phyloP scores from a whole-genome alignment of 2,329 filamentous ascomycete species.

The Cladosporium sp. region DNA sequence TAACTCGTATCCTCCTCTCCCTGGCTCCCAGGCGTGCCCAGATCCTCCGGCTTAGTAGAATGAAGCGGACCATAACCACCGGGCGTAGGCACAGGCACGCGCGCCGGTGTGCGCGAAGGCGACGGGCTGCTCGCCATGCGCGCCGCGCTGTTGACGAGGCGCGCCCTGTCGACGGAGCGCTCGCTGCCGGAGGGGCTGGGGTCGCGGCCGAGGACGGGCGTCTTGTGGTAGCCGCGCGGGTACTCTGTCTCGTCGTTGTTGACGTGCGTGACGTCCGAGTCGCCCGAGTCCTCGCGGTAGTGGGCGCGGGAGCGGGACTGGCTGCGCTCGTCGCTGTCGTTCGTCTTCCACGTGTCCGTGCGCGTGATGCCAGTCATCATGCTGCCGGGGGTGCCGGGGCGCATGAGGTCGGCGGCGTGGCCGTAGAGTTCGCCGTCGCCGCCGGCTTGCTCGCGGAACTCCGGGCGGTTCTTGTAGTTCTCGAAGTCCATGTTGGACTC shows the following conservation, averaged over 20 bases:
- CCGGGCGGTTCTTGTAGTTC: slow-evolving; percentile 84
- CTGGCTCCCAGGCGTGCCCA: slow-evolving; percentile 27
- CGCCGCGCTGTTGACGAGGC: slow-evolving; percentile 25
- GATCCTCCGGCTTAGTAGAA: slow-evolving; percentile 1
- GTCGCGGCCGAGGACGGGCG: slow-evolving; percentile 39
- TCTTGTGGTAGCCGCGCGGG: slow-evolving; percentile 46
- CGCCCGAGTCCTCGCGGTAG: slow-evolving; percentile 15
- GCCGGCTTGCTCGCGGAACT: slow-evolving; percentile 85
- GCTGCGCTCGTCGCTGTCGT: slow-evolving; percentile 22
- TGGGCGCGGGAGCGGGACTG: slow-evolving; percentile 19
- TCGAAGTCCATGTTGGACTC: slow-evolving; percentile 85
- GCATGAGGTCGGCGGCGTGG: slow-evolving; percentile 53
- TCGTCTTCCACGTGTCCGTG: slow-evolving; percentile 28
- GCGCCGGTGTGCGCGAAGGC: slow-evolving; percentile 15
- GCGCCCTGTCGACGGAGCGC: slow-evolving; percentile 1
- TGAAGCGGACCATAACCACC: slow-evolving; percentile 29
- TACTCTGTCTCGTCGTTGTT: slow-evolving; percentile 36
- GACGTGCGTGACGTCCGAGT: slow-evolving; percentile 28
- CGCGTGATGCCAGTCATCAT: slow-evolving; percentile 32
- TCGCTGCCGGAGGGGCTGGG: slow-evolving; percentile 37
- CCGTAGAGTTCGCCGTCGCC: slow-evolving; percentile 60
- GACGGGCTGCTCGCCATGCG: slow-evolving; percentile 26
- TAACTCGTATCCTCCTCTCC: slow-evolving; percentile 35
- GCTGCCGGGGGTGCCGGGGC: slow-evolving; percentile 60
- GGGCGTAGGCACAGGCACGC: slow-evolving; percentile 15